phyloP scores from a whole-genome alignment of 495 filamentous ascomycete species.

The Penicillium parvum region DNA sequence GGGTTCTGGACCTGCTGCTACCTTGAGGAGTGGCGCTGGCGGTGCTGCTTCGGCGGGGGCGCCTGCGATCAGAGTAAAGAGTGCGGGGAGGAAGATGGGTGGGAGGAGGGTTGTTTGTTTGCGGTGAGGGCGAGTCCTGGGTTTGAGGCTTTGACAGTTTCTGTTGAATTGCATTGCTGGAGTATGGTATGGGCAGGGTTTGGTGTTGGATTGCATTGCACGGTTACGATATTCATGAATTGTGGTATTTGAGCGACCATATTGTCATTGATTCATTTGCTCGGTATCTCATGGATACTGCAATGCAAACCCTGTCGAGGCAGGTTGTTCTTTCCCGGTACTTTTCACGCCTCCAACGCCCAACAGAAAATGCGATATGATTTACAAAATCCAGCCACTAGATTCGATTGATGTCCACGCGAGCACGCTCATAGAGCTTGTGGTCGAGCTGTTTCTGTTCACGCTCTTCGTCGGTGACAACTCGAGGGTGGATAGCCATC shows the following conservation, averaged over 20 bases:
- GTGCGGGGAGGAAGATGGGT: slow-evolving; percentile 36
- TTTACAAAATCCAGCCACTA: slow-evolving; percentile 29
- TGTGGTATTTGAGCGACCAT: background rate
- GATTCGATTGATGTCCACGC: slow-evolving; percentile 80
- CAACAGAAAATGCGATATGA: slow-evolving; percentile 24
- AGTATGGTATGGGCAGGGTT: slow-evolving; percentile 3
- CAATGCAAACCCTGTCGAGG: background rate
- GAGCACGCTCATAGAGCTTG: slow-evolving; percentile 73
- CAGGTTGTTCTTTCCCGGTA: background rate
- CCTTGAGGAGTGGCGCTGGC: slow-evolving; percentile 21
- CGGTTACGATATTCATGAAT: slow-evolving; percentile 11
- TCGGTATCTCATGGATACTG: slow-evolving; percentile 2
- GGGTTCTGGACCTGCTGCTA: slow-evolving; percentile 54
- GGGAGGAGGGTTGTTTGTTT: slow-evolving; percentile 35
- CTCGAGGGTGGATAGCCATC: slow-evolving; percentile 63
- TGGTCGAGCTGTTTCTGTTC: slow-evolving; percentile 59
- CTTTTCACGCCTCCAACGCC: slow-evolving; percentile 17
- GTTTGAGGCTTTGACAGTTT: too few species aligned
- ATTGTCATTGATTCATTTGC: slow-evolving; percentile 28
- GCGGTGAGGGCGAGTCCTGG: slow-evolving; percentile 20
- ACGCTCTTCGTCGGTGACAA: slow-evolving; percentile 54
- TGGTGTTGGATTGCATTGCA: slow-evolving; percentile 5
- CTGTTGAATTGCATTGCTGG: slow-evolving; percentile 1
- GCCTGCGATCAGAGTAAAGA: slow-evolving; percentile 17
- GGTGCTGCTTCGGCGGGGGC: slow-evolving; percentile 18